Percentiles rank a stretch among this genome's conserved stretches.
These are phyloP conservation scores for Colletotrichum sp. DNA, from an alignment of 2,329 filamentous ascomycete species.

Conservation along the genomic window DNA sequence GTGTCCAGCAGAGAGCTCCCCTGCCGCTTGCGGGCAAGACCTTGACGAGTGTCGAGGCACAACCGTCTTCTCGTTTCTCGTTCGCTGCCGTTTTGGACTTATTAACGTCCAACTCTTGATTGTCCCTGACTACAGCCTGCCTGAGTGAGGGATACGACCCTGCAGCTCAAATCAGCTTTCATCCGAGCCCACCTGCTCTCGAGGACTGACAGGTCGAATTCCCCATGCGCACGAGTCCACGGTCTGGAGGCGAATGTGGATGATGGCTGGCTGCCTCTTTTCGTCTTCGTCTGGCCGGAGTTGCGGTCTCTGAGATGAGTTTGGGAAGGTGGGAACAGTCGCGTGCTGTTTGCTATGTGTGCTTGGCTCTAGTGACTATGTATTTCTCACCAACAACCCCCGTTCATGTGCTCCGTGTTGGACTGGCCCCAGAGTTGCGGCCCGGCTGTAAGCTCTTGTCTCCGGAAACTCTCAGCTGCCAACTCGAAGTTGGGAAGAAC, in stretches of 20 bases:
- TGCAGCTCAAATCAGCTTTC: conserved; percentile 1
- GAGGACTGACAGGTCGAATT: not conserved
- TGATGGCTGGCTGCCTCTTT: not conserved
- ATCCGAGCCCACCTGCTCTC: not conserved
- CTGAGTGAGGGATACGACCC: not conserved
- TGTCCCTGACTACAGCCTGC: not conserved
- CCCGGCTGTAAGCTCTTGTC: not conserved
- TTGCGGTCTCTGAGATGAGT: not conserved
- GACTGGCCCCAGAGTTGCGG: not conserved
- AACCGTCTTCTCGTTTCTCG: not conserved
- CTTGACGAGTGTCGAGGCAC: not conserved
- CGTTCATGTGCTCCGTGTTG: not conserved
- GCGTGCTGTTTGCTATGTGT: not conserved
- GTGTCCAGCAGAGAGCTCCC: not conserved
- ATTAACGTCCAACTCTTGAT: not conserved
- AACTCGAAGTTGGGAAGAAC: not conserved
- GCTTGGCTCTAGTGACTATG: not conserved
- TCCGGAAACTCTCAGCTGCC: not conserved
- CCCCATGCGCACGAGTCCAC: not conserved
- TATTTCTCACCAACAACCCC: not conserved
- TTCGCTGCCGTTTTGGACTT: not conserved
- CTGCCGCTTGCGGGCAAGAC: not conserved
- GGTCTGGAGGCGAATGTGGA: not conserved
- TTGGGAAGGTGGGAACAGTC: not conserved
- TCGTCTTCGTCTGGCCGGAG: not conserved